A percentile compares a stretch with the other conserved stretches of the same genome.
These are phyloP conservation scores for Neotropicomus parvogracilis DNA, from an alignment of 1,284 basidiomycete species.

Conservation along the genomic window DNA sequence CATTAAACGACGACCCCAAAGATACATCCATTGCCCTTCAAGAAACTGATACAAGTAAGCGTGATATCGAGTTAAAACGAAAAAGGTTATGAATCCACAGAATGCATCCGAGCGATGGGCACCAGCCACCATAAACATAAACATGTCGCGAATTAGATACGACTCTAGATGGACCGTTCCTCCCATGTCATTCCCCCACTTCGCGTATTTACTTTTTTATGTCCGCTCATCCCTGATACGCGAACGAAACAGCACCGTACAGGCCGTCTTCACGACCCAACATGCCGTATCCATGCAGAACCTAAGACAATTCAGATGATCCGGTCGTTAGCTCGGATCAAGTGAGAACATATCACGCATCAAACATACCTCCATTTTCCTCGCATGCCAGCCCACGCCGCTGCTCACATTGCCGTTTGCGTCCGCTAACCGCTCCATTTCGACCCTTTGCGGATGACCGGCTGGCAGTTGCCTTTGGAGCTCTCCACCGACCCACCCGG, in stretches of 20 bases:
- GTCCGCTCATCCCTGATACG: slow-evolving; percentile 71
- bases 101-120: background rate
- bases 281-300: slow-evolving; percentile 85
- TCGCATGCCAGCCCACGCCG: slow-evolving; percentile 90
- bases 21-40: slow-evolving; percentile 2
- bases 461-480: slow-evolving; percentile 60
- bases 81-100: background rate
- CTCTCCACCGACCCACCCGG: slow-evolving; percentile 66
- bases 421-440: slow-evolving; percentile 71
- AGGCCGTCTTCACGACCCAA: slow-evolving; percentile 88
- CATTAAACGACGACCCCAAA: background rate
- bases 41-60: background rate
- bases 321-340: slow-evolving; percentile 6
- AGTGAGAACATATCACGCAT: background rate
- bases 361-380: slow-evolving; percentile 94
- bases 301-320: slow-evolving; percentile 41
- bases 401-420: slow-evolving; percentile 87
- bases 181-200: background rate
- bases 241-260: slow-evolving; percentile 91
- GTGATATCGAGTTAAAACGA: background rate
- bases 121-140: background rate
- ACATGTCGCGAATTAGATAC: background rate
- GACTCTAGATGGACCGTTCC: background rate
- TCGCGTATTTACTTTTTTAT: background rate
- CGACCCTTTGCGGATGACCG: slow-evolving; percentile 63